Evolutionary conservation across 192 early-diverging fungal species (phyloP), one percentile per base, ranked within the genome.

Genomic region (Mortierella antarctica): DNA sequence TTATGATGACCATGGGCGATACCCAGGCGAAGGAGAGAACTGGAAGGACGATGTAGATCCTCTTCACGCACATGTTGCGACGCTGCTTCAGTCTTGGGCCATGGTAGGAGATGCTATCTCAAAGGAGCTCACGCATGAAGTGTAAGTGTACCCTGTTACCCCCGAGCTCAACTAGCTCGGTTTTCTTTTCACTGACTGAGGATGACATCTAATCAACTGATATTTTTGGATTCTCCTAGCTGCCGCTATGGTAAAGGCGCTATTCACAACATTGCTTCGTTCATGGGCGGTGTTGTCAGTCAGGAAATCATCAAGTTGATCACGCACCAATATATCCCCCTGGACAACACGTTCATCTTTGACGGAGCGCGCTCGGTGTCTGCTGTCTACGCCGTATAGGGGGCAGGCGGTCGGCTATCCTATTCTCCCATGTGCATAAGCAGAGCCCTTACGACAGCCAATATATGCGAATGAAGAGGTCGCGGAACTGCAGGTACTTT

Each of bases 221-320:
- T 31, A 39, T 66, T 49, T 40, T 62, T 51, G 57, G 67, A n/a
- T 72, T 50, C 17, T 44, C 6, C 6, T 62, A 89, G 86, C 50
- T 84, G 85, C 53, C 88, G 91, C 54, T 91, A 92, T 23, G 96
- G 94, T 10, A 87, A 85, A 40, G 78, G 88, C 41, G 92, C 97
- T 67, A 87, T 97, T 13, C 94, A 94, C 73, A 94, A 92, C 75
- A 90, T 96, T 50, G 93, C 96, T 0, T 91, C 95, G 8, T 73
- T 98, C 17, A 86, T 92, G 65, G 98, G 97, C 50, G 98, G 97
- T 21, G 85, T 99, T 44, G 93, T 92, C 18, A 88, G 95, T 13
- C 98, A 99, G 71, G 98, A 99, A 81, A 84, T 91, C 39, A 97
- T 98, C 87, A 99, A 99, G 86, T 76, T 99, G 50, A 89, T 98